Evolutionary conservation across 805 yeast species (phyloP).

Genomic region (Candida morakotiae): DNA sequence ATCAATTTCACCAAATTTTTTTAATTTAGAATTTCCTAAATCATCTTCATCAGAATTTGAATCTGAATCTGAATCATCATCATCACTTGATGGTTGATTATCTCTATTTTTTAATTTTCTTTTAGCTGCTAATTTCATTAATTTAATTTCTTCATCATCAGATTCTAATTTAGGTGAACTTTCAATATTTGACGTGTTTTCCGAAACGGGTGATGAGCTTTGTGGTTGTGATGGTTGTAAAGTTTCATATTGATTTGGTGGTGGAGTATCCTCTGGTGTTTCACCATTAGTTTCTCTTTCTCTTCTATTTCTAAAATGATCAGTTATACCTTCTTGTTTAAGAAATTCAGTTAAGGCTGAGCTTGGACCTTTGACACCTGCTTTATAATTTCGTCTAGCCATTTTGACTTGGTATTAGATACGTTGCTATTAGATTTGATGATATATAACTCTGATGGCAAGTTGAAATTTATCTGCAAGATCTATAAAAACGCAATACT

Average conservation of each 20-base stretch:
- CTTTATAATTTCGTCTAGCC: slow-evolving; percentile 14
- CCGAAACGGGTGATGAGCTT: not conserved
- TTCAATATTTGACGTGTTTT: not conserved
- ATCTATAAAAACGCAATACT: too few relatives aligned
- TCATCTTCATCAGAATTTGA: slow-evolving; percentile 22
- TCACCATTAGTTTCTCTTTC: slow-evolving; percentile 17
- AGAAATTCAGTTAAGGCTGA: slow-evolving; percentile 88
- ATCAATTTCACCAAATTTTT: slow-evolving; percentile 50
- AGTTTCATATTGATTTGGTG: slow-evolving; percentile 8
- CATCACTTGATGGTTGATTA: slow-evolving; percentile 14
- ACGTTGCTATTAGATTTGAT: not conserved
- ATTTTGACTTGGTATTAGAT: too few relatives aligned
- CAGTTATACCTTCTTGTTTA: slow-evolving; percentile 86
- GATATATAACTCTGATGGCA: too few relatives aligned
- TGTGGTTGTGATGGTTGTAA: not conserved
- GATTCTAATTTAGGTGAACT: slow-evolving; percentile 11
- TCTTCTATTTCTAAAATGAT: slow-evolving; percentile 53
- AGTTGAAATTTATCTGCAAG: not conserved
- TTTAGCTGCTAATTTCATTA: slow-evolving; percentile 31
- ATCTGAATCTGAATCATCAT: slow-evolving; percentile 27
- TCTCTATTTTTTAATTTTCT: slow-evolving; percentile 27
- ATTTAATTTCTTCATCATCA: slow-evolving; percentile 21
- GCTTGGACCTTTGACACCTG: slow-evolving; percentile 57
- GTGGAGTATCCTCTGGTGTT: slow-evolving; percentile 9
- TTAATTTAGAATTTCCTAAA: slow-evolving; percentile 19